Conservation (phyloP, 495 filamentous ascomycete species). For the Penicillium turbatum region DNA sequence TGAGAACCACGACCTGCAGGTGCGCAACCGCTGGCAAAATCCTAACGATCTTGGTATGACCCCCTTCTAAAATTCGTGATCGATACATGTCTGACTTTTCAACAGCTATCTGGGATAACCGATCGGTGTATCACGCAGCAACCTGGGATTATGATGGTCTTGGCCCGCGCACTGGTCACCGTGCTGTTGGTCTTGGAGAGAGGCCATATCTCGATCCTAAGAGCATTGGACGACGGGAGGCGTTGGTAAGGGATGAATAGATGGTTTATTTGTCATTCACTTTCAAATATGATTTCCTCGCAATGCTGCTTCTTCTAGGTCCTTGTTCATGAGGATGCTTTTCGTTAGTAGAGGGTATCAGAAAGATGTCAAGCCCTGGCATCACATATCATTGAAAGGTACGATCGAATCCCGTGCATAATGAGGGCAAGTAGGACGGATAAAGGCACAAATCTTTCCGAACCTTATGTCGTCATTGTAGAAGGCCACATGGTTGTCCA, state of each 20-base stretch:
- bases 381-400: too few relatives aligned
- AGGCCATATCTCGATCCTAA: slow-evolving; percentile 59
- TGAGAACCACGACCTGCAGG: slow-evolving; percentile 79
- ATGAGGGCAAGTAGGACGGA: too few relatives aligned
- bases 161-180: slow-evolving; percentile 54
- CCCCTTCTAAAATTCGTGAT: not conserved
- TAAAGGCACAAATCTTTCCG: not conserved
- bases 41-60: slow-evolving; percentile 49
- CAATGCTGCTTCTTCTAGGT: not conserved
- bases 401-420: too few relatives aligned
- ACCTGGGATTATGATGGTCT: slow-evolving; percentile 64
- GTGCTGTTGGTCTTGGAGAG: slow-evolving; percentile 65
- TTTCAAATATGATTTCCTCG: not conserved
- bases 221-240: slow-evolving; percentile 43
- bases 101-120: slow-evolving; percentile 77
- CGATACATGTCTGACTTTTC: not conserved
- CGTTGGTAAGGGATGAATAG: slow-evolving; percentile 20
- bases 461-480: not conserved
- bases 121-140: slow-evolving; percentile 64
- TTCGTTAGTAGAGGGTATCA: too few relatives aligned
- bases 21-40: slow-evolving; percentile 60
- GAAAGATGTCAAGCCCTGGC: too few relatives aligned
- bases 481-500: not conserved
- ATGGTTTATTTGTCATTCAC: not conserved
- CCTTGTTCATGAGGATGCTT: not conserved